phyloP scores from a whole-genome alignment of 768 basidiomycete genomes.

The Serendipita sp. region DNA sequence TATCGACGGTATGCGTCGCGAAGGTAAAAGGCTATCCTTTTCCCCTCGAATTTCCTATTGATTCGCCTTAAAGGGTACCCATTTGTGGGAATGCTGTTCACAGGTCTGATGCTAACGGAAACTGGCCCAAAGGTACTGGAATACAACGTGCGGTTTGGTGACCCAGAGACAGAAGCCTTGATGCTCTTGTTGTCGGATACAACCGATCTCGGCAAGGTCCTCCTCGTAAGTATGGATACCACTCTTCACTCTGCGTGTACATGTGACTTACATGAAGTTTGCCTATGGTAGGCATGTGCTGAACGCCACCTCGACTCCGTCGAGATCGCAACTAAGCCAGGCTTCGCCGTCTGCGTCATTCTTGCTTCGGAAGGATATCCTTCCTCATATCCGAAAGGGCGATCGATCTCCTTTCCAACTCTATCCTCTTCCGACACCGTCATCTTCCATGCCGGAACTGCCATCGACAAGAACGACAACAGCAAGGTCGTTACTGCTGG shows the following conservation, averaged over 20 bases:
- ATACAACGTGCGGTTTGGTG: constrained; percentile 97
- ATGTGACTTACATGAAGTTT: background rate
- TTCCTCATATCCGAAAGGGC: constrained; percentile 66
- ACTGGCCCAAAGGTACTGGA: constrained; percentile 87
- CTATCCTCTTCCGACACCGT: constrained; percentile 42
- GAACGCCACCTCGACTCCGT: constrained; percentile 85
- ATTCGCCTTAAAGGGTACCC: constrained; percentile 54
- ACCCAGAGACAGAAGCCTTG: constrained; percentile 92
- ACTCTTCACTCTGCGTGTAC: background rate
- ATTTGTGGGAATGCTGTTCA: constrained; percentile 93
- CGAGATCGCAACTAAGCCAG: constrained; percentile 46
- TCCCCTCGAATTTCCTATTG: background rate
- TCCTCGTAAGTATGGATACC: constrained; percentile 43
- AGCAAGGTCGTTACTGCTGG: constrained; percentile 61
- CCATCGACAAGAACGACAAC: constrained; percentile 29
- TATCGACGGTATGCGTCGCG: constrained; percentile 91
- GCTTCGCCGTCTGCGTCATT: constrained; percentile 79
- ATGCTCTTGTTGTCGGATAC: constrained; percentile 64
- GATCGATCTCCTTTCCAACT: constrained; percentile 37
- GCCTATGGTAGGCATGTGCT: constrained; percentile 53
- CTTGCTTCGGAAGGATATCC: constrained; percentile 90
- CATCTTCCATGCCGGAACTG: constrained; percentile 89
- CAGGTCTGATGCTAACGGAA: constrained; percentile 82
- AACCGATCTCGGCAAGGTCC: constrained; percentile 73
- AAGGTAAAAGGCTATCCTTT: constrained; percentile 38